phyloP scores from a whole-genome alignment of 2,329 filamentous ascomycete genomes.

The Zarea fungicola region DNA sequence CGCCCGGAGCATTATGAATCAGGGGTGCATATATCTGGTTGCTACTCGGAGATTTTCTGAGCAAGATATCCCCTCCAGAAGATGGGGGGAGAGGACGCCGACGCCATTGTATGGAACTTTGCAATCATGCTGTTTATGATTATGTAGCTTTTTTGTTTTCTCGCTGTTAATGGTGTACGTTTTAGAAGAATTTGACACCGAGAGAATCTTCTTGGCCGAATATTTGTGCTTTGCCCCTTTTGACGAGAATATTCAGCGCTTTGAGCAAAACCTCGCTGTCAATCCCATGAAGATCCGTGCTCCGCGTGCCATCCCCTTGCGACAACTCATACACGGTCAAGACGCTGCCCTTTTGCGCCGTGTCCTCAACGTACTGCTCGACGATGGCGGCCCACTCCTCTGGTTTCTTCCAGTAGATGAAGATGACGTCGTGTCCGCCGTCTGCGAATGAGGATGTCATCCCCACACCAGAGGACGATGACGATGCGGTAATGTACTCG shows the following conservation, averaged over 20 bases:
- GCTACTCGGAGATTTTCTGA: too few species aligned
- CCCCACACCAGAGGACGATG: conserved; percentile 21
- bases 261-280: conserved; percentile 76
- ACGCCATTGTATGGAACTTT: background rate
- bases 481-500: conserved; percentile 56
- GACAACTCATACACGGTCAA: conserved; percentile 88
- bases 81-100: too few species aligned
- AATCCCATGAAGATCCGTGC: conserved; percentile 79
- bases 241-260: conserved; percentile 75
- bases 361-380: conserved; percentile 78
- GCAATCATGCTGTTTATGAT: conserved; percentile 3
- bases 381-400: conserved; percentile 86
- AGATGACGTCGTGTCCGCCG: conserved; percentile 49
- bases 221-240: conserved; percentile 85
- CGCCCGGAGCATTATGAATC: too few species aligned
- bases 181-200: conserved; percentile 94
- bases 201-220: conserved; percentile 85
- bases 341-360: conserved; percentile 82
- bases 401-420: conserved; percentile 78
- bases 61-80: too few species aligned
- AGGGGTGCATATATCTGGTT: too few species aligned
- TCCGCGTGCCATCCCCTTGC: conserved; percentile 74
- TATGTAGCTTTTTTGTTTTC: background rate
- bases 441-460: conserved; percentile 26
- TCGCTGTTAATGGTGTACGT: background rate